Evolutionary conservation across 352 stramenopile species (phyloP), one percentile per base, ranked within the genome.

Genomic region (Blastocystis sp.): DNA sequence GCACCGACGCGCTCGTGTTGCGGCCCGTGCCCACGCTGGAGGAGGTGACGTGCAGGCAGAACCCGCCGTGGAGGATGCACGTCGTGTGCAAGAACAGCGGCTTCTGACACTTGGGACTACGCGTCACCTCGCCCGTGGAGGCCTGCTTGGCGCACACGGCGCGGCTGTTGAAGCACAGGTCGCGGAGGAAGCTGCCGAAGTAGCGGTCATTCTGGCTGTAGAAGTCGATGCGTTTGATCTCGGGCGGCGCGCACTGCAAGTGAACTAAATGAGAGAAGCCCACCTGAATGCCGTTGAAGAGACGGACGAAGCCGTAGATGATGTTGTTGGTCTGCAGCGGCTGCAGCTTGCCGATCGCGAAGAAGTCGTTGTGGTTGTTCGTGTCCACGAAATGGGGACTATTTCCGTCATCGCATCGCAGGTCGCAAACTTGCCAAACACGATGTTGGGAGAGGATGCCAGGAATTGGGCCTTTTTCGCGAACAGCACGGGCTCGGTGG

Each of bases 161-260:
- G 21, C 74, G 53, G 19, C 11, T 28, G 38, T 84, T 84, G 61
- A 45, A 84, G 61, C 53, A 60, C 5, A 19, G 67, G 23, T 84
- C 74, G 14, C 52, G 43, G 14, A 84, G 56, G 74, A 84, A 84
- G 5, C 69, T 28, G 1, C 52, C 74, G 45, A 84, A 84, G 23
- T 61, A 84, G 17, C 74, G 74, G 41, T 84, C 74, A 69, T 84
- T 84, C 59, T 43, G 17, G 59, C 74, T 84, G 61, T 84, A 84
- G 59, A 84, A 84, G n/a, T 84, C 56, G 61, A 84, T 84, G 9
- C n/a, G 74, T 23, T 84, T 84, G n/a, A 84, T 84, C 56, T 84
- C 74, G 23, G 74, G 74, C 23, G 21, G 74, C 5, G 3, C 48
- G 43, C 74, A 84, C 74, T 84, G 38, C 17, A 41, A 34, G 5